Evolutionary conservation across 2,329 filamentous ascomycete genomes (phyloP), one percentile per base, ranked within the genome.

Genomic region (Exophiala sideris): DNA sequence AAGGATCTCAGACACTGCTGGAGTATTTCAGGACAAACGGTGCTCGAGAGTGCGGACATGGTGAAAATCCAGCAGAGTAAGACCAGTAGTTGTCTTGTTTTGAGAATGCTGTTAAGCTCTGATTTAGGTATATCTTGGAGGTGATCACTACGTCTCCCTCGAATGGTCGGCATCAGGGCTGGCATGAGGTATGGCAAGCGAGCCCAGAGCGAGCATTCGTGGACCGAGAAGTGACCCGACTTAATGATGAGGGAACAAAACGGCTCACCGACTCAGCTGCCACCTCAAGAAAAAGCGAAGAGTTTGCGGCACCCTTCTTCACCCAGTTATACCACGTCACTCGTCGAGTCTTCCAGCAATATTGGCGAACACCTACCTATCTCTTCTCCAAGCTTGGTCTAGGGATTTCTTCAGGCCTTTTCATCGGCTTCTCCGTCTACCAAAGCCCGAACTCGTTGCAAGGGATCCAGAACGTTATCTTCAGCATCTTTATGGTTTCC

Each of bases 1-100:
- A 73, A 71, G 3, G 67, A 68, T 6, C 70, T 71, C 61, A 36
- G 62, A 81, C 76, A 2, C 73, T 94, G 66, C 87, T 83, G 1
- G 75, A 76, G 6, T 95, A 94, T 72, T 94, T 95, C 63, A 87
- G 89, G 67, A 78, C 82, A 48, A 83, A 88, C 61, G 85, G 88
- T 48, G 85, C 83, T 1, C 73, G 79, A 4, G 66, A 69, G 21
- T 88, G 85, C 60, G 76, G 68, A 1, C 71, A 77, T 3, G 73
- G 79, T 0, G 85, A 86, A 65, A 89, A 89, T 62, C 84, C 84
- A 0, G 89, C 89, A 29, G 89, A 94, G 66, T 64, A 54, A 35
- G 16, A 18, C 16, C 16, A 18, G 16, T 18, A 18, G 16, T 18
- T 18, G 16, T 18, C 16, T 18, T 18, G 16, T 18, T 18, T 18